Base-by-base conservation (phyloP, 2,329 filamentous ascomycete genomes). In the Exserohilum rostratum region DNA sequence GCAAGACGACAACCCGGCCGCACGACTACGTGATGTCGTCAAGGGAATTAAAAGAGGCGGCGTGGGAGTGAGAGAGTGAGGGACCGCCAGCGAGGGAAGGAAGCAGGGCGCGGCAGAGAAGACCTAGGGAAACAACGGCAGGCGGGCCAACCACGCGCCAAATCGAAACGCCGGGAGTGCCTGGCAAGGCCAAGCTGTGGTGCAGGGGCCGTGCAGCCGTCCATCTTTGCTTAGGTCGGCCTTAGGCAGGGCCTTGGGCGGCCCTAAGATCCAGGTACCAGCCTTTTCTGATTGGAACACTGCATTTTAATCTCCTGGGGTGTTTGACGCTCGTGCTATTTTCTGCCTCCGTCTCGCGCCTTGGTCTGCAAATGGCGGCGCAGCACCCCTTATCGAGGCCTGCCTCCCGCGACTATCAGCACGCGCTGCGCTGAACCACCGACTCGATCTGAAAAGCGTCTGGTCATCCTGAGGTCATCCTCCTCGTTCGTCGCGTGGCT, bases 1-100 rank as follows among this genome's bases (percentile, higher is more conserved):
- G 64, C 69, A 68, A 70, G 46, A 72, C 72, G 70, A 74, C 72
- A 70, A 71, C 72, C 71, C 61, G 72, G 71, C 68, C 71, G 71
- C 68, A 67, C 62, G 60, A 57, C 55, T 60, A 64, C 55, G 56
- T 57, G 60, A 53, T 51, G 48, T 46, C 37, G 52, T 39, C 42
- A 58, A 54, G 48, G 53, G 58, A 57, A 62, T 53, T 55, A 60
- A 55, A n/a, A 53, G 58, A 50, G 57, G 54, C 53, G 61, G 55
- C 53, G 60, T 61, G 33, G 52, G 51, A 50, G 55, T 60, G 53
- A 61, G 57, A 25, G 40, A 60, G 53, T 39, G 53, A 34, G 43
- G 20, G 44, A 38, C 34, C 35, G 46, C 20, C 44, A 33, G 56
- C 39, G 55, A 46, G 37, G 38, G 53, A 49, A 50, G 55, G 49